Evolutionary conservation across 2,329 filamentous ascomycete species (phyloP).

Genomic region (Cordyceps cateniannulata): DNA sequence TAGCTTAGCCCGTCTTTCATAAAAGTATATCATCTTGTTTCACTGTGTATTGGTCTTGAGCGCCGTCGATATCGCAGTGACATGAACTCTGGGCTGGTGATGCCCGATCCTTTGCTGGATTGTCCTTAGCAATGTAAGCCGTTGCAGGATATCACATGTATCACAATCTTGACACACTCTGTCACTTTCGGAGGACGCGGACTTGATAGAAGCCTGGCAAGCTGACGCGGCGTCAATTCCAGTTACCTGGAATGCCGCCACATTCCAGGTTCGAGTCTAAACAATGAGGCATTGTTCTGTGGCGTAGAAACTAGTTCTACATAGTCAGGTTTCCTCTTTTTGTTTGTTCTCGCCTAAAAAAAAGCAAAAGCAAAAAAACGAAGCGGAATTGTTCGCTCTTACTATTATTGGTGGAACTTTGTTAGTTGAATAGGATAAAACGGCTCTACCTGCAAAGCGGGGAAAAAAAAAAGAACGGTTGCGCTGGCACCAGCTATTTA

Average conservation of each 20-base stretch:
- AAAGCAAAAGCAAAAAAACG: too few species aligned
- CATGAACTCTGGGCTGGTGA: too few species aligned
- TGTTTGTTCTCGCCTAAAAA: too few species aligned
- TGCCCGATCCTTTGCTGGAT: too few species aligned
- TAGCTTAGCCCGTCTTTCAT: neutral
- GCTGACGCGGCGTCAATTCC: neutral
- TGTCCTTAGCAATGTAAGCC: neutral
- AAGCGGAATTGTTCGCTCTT: too few species aligned
- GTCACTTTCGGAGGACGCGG: neutral
- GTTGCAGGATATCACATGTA: neutral
- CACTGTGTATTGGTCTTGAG: neutral
- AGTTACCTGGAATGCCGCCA: neutral
- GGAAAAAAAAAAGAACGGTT: neutral
- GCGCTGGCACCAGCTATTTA: neutral
- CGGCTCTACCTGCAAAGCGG: too few species aligned
- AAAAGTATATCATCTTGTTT: neutral
- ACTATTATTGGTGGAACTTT: too few species aligned
- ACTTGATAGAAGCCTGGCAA: neutral
- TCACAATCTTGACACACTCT: neutral
- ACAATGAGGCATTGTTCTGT: neutral
- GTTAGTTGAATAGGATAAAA: too few species aligned
- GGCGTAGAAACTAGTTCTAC: neutral
- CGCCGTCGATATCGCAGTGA: neutral
- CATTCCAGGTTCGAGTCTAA: neutral
- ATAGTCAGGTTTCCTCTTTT: too few species aligned